Evolutionary conservation across 768 basidiomycete genomes (phyloP).

Genomic region (Hydnomerulius pinastri): DNA sequence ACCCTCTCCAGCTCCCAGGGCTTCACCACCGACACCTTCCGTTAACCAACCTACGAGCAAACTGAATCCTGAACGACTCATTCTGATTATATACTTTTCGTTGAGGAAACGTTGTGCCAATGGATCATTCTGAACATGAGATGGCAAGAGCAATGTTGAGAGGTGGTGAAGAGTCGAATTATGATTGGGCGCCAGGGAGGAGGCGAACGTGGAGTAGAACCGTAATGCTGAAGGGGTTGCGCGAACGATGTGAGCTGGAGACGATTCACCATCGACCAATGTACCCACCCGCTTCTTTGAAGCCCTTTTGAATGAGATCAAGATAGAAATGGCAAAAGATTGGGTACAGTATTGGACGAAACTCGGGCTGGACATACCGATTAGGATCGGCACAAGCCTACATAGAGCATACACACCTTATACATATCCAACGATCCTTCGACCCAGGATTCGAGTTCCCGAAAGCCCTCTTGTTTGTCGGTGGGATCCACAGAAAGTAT

Average conservation of each 20-base stretch:
- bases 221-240: conserved; percentile 54
- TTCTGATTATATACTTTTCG: conserved; percentile 87
- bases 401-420: conserved; percentile 50
- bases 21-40: conserved; percentile 86
- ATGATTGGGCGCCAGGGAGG: conserved; percentile 66
- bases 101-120: conserved; percentile 82
- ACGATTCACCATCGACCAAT: not conserved
- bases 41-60: conserved; percentile 95
- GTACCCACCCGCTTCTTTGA: conserved; percentile 81
- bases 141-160: conserved; percentile 75
- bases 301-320: conserved; percentile 88
- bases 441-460: conserved; percentile 86
- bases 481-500: conserved; percentile 79
- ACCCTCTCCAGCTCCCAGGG: conserved; percentile 76
- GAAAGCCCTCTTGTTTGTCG: conserved; percentile 84
- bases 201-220: conserved; percentile 74
- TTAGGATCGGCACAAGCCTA: conserved; percentile 9
- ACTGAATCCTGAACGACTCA: conserved; percentile 90
- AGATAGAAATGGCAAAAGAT: conserved; percentile 98
- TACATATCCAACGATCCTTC: conserved; percentile 93
- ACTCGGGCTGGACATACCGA: conserved; percentile 68
- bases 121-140: conserved; percentile 83
- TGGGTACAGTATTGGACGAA: conserved; percentile 90
- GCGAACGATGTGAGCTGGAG: conserved; percentile 5
- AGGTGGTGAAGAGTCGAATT: conserved; percentile 73